Percentiles rank a stretch among this genome's conserved stretches.
Evolutionary conservation across 768 basidiomycete species (phyloP).

Genomic region (Boletellus ananas): DNA sequence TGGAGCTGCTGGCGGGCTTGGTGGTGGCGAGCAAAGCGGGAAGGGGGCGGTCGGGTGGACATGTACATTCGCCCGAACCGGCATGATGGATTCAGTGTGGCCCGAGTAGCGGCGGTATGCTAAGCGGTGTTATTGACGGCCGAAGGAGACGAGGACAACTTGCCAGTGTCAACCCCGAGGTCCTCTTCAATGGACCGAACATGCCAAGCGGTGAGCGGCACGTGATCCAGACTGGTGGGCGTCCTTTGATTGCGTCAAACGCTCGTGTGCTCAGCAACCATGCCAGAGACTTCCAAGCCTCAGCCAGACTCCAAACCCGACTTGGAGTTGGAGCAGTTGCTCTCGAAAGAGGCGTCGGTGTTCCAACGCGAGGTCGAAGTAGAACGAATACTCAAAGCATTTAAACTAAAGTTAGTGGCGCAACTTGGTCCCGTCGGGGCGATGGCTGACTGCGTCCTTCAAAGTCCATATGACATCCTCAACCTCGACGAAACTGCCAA

Average conservation of each 20-base stretch:
- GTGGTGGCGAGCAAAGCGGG: conserved; percentile 18
- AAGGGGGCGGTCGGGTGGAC: conserved; percentile 1
- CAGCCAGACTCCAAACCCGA: conserved; percentile 19
- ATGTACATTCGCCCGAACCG: too few relatives aligned
- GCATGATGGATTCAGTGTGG: too few relatives aligned
- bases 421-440: neutral
- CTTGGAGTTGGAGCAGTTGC: conserved; percentile 71
- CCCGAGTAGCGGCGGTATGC: too few relatives aligned
- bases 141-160: neutral
- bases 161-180: neutral
- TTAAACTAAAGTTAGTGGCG: conserved; percentile 85
- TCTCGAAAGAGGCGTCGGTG: conserved; percentile 76
- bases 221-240: neutral
- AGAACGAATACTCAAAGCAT: conserved; percentile 87
- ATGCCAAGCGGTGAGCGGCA: neutral
- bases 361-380: conserved; percentile 87
- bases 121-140: neutral
- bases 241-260: too few relatives aligned
- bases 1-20: conserved; percentile 41
- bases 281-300: conserved; percentile 24
- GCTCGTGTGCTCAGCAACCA: neutral
- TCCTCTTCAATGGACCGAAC: conserved; percentile 1
- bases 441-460: neutral
- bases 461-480: conserved; percentile 90
- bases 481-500: conserved; percentile 70